Evolutionary conservation across 2,329 filamentous ascomycete species (phyloP).

Genomic region (Microcera coccophila): DNA sequence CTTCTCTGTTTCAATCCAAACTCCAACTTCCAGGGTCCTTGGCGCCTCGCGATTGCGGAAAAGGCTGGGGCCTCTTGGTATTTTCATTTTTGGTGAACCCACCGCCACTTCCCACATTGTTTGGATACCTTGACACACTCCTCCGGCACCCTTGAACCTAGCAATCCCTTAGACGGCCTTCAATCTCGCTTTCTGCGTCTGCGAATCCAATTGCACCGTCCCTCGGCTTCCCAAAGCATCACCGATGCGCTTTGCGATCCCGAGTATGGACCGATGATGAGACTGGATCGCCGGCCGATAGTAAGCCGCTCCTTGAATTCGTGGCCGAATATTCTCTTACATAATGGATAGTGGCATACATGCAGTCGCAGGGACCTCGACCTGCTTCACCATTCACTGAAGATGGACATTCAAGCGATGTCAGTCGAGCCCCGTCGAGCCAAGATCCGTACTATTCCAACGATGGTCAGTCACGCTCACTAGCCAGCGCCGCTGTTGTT

Average conservation of each 20-base stretch:
- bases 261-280: constrained; percentile 36
- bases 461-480: constrained; percentile 43
- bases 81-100: too few relatives aligned
- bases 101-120: too few relatives aligned
- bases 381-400: constrained; percentile 24
- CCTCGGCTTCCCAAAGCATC: too few relatives aligned
- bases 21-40: too few relatives aligned
- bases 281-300: constrained; percentile 26
- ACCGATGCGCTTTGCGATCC: constrained; percentile 9
- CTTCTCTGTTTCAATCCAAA: too few relatives aligned
- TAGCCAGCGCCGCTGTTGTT: constrained; percentile 4
- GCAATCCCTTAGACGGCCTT: too few relatives aligned
- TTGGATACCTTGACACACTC: too few relatives aligned
- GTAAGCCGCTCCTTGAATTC: constrained; percentile 22
- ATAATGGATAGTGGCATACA: constrained; percentile 25
- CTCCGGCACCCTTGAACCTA: too few relatives aligned
- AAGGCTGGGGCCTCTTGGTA: too few relatives aligned
- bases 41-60: too few relatives aligned
- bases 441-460: constrained; percentile 53
- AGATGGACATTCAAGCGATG: constrained; percentile 26
- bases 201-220: too few relatives aligned
- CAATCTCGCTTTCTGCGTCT: too few relatives aligned
- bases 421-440: constrained; percentile 26
- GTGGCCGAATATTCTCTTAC: constrained; percentile 19
- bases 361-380: constrained; percentile 23